phyloP scores from a whole-genome alignment of 352 stramenopile genomes.

The Globisporangium emineosum region DNA sequence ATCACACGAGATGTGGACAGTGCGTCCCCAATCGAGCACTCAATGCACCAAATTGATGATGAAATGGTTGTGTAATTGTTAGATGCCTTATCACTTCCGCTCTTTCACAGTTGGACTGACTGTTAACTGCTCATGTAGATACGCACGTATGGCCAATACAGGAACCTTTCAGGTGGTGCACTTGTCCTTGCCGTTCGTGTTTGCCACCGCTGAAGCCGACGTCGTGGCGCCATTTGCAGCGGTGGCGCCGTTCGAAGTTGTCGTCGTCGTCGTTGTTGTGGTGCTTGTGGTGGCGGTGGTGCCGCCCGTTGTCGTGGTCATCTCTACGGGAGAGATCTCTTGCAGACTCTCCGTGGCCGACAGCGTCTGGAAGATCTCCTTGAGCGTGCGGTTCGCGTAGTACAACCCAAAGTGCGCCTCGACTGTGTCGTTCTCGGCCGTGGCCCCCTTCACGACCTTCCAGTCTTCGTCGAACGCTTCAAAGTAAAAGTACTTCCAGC shows the following conservation, averaged over 20 bases:
- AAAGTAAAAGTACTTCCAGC: conserved; percentile 71
- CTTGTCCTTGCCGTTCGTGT: background rate
- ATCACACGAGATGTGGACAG: background rate
- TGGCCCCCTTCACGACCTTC: conserved; percentile 33
- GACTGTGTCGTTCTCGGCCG: conserved; percentile 33
- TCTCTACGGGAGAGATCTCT: no score
- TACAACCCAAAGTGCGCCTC: conserved; percentile 67
- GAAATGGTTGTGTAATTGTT: background rate
- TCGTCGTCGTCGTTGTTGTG: background rate
- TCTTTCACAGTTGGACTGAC: background rate
- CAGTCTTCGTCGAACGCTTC: conserved; percentile 60
- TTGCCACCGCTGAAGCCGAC: background rate
- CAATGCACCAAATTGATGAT: background rate
- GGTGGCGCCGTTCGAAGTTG: background rate
- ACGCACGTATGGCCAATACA: background rate
- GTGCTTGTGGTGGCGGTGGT: no score
- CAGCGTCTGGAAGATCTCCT: conserved; percentile 42
- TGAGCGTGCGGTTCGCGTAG: conserved; percentile 38
- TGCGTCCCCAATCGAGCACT: background rate
- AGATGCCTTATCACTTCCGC: background rate
- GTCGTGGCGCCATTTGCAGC: background rate
- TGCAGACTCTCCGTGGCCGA: background rate
- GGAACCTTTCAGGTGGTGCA: background rate
- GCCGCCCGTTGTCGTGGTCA: no score
- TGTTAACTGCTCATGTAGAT: background rate